phyloP scores from a whole-genome alignment of 202 grass and related monocot species.

The Panicum hallii region DNA sequence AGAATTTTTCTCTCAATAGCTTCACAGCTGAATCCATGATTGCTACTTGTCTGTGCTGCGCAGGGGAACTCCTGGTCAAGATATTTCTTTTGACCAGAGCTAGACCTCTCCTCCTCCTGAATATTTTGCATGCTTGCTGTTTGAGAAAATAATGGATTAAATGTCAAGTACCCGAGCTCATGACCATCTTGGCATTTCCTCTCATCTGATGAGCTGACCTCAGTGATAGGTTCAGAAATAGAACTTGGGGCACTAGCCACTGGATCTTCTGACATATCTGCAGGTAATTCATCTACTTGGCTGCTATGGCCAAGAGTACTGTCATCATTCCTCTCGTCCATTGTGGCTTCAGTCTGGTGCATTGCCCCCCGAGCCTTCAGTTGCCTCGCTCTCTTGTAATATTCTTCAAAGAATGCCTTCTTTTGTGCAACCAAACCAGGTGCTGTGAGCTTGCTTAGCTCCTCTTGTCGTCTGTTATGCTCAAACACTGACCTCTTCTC shows the following conservation, averaged over 20 bases:
- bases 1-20: slow-evolving; percentile 36
- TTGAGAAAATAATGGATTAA: slow-evolving; percentile 58
- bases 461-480: slow-evolving; percentile 70
- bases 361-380: slow-evolving; percentile 54
- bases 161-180: slow-evolving; percentile 53
- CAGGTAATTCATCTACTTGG: slow-evolving; percentile 20
- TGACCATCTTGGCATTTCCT: slow-evolving; percentile 41
- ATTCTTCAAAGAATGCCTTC: slow-evolving; percentile 95
- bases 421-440: slow-evolving; percentile 89
- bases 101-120: slow-evolving; percentile 37
- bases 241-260: slow-evolving; percentile 26
- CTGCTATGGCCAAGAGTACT: slow-evolving; percentile 2
- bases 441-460: slow-evolving; percentile 65
- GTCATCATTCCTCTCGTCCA: slow-evolving; percentile 32
- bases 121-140: slow-evolving; percentile 30
- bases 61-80: slow-evolving; percentile 5
- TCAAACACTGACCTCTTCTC: slow-evolving; percentile 80
- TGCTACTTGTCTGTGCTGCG: slow-evolving; percentile 9
- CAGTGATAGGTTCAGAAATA: slow-evolving; percentile 33
- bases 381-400: slow-evolving; percentile 65
- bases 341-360: slow-evolving; percentile 18
- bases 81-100: slow-evolving; percentile 38
- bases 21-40: slow-evolving; percentile 28
- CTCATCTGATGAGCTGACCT: slow-evolving; percentile 39
- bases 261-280: slow-evolving; percentile 33